Evolutionary conservation across 2,329 filamentous ascomycete species (phyloP).

Genomic region (Aspergillus terreus): DNA sequence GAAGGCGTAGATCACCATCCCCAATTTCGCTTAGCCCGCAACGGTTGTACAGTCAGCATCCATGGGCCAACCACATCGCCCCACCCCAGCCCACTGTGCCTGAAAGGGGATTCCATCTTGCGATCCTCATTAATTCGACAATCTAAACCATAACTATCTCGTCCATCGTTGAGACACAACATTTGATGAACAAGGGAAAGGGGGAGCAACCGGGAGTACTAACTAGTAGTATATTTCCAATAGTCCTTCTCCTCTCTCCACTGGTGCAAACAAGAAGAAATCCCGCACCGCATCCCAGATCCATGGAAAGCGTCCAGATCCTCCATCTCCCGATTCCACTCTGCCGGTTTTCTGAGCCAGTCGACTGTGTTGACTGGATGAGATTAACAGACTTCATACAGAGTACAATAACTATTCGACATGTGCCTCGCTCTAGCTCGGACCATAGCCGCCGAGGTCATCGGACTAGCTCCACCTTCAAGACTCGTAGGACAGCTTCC

Average conservation of each 20-base stretch:
- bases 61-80: constrained; percentile 15
- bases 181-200: not conserved
- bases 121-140: too few species aligned
- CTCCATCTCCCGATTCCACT: too few species aligned
- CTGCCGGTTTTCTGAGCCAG: too few species aligned
- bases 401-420: not conserved
- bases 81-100: constrained; percentile 16
- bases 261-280: not conserved
- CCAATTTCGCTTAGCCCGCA: constrained; percentile 33
- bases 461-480: not conserved
- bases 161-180: not conserved
- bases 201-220: not conserved
- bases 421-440: constrained; percentile 2
- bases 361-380: too few species aligned
- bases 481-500: too few species aligned
- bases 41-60: constrained; percentile 16
- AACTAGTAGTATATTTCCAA: not conserved
- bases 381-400: too few species aligned
- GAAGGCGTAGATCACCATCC: constrained; percentile 18
- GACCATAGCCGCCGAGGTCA: constrained; percentile 10
- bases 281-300: not conserved
- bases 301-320: too few species aligned
- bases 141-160: too few species aligned
- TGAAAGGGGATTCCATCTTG: constrained; percentile 7
- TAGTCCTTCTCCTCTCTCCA: not conserved